Percentiles rank a stretch among this genome's conserved stretches.
phyloP scores from a whole-genome alignment of 331 rosid genomes.

The Cydonia oblonga region DNA sequence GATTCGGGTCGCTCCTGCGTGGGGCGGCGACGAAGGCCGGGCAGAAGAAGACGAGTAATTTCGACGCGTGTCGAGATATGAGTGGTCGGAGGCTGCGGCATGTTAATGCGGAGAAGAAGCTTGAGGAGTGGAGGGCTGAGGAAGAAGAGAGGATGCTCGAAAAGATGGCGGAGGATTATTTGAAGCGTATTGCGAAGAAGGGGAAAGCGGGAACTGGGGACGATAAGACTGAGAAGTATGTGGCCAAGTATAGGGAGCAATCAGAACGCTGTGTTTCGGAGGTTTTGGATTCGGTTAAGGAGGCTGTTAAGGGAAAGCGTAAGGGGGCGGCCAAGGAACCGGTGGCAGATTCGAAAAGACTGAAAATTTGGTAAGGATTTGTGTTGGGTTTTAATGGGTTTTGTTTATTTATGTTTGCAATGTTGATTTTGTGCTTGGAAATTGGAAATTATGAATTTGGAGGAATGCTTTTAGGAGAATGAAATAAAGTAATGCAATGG shows the following conservation, averaged over 20 bases:
- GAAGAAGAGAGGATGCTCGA: constrained; percentile 75
- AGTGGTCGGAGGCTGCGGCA: constrained; percentile 85
- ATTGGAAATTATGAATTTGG: background rate
- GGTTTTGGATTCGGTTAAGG: constrained; percentile 63
- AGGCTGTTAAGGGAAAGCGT: constrained; percentile 52
- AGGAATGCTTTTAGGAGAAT: background rate
- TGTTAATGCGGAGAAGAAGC: constrained; percentile 86
- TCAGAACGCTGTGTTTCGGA: constrained; percentile 68
- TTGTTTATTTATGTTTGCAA: background rate
- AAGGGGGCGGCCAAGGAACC: constrained; percentile 20
- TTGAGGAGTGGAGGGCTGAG: constrained; percentile 83
- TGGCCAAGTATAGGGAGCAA: constrained; percentile 61
- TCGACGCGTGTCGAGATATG: constrained; percentile 95
- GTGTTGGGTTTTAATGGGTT: background rate
- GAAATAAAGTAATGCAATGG: background rate
- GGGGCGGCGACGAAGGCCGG: constrained; percentile 96
- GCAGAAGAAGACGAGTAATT: constrained; percentile 89
- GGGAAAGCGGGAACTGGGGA: constrained; percentile 79
- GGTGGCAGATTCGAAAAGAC: constrained; percentile 34
- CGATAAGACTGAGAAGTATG: constrained; percentile 65
- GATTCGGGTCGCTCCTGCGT: constrained; percentile 82
- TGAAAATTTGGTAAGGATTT: constrained; percentile 65
- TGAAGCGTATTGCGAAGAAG: constrained; percentile 66
- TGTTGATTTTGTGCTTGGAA: background rate
- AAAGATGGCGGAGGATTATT: constrained; percentile 62